Evolutionary conservation across 768 basidiomycete genomes (phyloP).

Genomic region (Crucibulum laeve): DNA sequence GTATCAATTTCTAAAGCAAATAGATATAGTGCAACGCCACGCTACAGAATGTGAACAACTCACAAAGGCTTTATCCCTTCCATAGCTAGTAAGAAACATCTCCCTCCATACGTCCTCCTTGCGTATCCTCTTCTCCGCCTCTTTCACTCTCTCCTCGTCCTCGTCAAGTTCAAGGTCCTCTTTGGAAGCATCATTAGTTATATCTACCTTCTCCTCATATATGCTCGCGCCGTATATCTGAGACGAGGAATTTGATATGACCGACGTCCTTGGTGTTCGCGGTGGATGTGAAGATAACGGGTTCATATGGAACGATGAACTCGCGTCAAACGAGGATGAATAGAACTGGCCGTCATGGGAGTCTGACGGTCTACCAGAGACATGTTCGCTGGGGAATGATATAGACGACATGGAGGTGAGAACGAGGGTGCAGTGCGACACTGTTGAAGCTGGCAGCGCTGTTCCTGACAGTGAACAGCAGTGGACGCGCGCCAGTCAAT

Average conservation of each 20-base stretch:
- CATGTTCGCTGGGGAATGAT: slow-evolving; percentile 49
- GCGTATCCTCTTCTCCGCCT: slow-evolving; percentile 42
- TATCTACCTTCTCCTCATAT: slow-evolving; percentile 42
- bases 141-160: slow-evolving; percentile 40
- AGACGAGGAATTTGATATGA: slow-evolving; percentile 28
- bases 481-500: slow-evolving; percentile 4
- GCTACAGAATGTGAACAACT: slow-evolving; percentile 22
- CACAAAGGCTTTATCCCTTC: slow-evolving; percentile 84
- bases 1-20: slow-evolving; percentile 69
- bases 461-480: slow-evolving; percentile 2
- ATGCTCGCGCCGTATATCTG: slow-evolving; percentile 34
- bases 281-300: slow-evolving; percentile 78
- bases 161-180: slow-evolving; percentile 47
- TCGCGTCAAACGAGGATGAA: slow-evolving; percentile 53
- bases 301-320: slow-evolving; percentile 74
- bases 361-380: slow-evolving; percentile 34
- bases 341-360: slow-evolving; percentile 48
- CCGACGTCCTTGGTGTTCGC: slow-evolving; percentile 63
- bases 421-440: background rate
- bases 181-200: slow-evolving; percentile 27
- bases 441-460: background rate
- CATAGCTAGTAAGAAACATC: slow-evolving; percentile 70
- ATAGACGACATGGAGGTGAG: slow-evolving; percentile 57
- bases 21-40: background rate
- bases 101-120: slow-evolving; percentile 78